Base-by-base conservation (phyloP, 768 basidiomycete genomes). In the Russula virescens region DNA sequence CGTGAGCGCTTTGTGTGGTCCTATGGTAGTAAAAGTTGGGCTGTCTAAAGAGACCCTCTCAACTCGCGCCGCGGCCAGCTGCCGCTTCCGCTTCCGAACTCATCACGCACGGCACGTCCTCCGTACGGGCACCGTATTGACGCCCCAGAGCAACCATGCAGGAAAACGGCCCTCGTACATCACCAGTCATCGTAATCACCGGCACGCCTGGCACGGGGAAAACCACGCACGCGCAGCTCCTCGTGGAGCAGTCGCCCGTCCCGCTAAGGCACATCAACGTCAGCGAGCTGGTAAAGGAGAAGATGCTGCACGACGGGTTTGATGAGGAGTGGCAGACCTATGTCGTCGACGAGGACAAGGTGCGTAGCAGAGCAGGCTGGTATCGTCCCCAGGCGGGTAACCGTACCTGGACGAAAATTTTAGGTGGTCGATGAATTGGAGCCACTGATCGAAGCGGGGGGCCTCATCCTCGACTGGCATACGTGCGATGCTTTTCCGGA, bases 151-250 rank as follows among this genome's bases (percentile, higher is more conserved):
- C 38, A 42, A 38, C 13, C 13, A 66, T 64, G 64, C 55, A 38
- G 28, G 64, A 62, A 47, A 26, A 28, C 19, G 31, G 51, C 5
- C 35, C 65, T 42, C 64, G 67, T 42, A 74, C 73, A 64, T 76
- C 73, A 26, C 91, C 91, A 49, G 81, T 87, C 54, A 90, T 95
- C 70, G 72, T 95, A 68, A 84, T 95, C 68, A 95, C 93, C 47
- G 94, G 92, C 63, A 94, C 93, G 18, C 92, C 93, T 13, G 93
- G 93, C n/a, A 95, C 94, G 40, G 95, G 94, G 59, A 99, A 99
- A 74, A 89, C 96, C 3, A 94, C 94, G 0, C 93, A 93, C 74
- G 91, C 94, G 1, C 83, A 89, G 61, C 78, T 94, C n/a, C 83
- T 98, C 49, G 83, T 79, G 23, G 80, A 85, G 45, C 83, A 89